Evolutionary conservation across 2,329 filamentous ascomycete species (phyloP).

Genomic region (Bipolaris oryzae): DNA sequence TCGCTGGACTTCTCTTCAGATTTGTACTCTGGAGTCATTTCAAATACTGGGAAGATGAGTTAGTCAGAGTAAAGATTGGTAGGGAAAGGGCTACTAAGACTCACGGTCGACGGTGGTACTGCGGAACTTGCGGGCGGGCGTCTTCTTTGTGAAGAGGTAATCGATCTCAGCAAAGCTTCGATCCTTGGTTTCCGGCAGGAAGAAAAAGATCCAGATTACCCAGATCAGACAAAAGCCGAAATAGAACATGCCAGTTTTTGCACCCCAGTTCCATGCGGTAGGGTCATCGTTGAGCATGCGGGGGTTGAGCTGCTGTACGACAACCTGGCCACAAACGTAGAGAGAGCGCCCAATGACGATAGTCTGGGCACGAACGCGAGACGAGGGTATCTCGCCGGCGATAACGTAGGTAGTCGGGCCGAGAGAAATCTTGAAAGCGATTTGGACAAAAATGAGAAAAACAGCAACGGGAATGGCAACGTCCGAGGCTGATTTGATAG

Average conservation of each 20-base stretch:
- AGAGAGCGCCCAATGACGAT: slow-evolving; percentile 69
- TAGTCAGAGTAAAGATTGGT: slow-evolving; percentile 1
- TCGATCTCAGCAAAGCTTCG: slow-evolving; percentile 49
- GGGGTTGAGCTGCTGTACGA: slow-evolving; percentile 19
- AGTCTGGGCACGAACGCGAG: slow-evolving; percentile 85
- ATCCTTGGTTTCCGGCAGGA: slow-evolving; percentile 47
- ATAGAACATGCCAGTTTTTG: slow-evolving; percentile 20
- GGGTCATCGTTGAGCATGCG: slow-evolving; percentile 20
- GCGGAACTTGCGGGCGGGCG: slow-evolving; percentile 18
- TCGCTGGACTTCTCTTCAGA: slow-evolving; percentile 6
- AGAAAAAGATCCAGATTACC: slow-evolving; percentile 43
- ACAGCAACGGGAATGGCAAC: slow-evolving; percentile 23
- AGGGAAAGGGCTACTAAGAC: neutral
- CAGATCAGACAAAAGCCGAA: slow-evolving; percentile 25
- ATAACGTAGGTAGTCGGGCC: slow-evolving; percentile 86
- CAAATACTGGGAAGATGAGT: slow-evolving; percentile 19
- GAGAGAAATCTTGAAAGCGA: slow-evolving; percentile 53
- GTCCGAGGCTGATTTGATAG: slow-evolving; percentile 9
- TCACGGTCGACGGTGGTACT: slow-evolving; percentile 18
- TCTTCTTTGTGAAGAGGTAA: slow-evolving; percentile 43
- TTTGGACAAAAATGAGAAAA: slow-evolving; percentile 22
- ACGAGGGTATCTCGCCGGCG: slow-evolving; percentile 78
- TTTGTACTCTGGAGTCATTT: slow-evolving; percentile 17
- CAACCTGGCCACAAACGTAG: slow-evolving; percentile 47
- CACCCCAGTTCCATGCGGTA: slow-evolving; percentile 19